Evolutionary conservation across 2,329 filamentous ascomycete genomes (phyloP), one percentile per base, ranked within the genome.

Genomic region (Sordariomycetes sp.): DNA sequence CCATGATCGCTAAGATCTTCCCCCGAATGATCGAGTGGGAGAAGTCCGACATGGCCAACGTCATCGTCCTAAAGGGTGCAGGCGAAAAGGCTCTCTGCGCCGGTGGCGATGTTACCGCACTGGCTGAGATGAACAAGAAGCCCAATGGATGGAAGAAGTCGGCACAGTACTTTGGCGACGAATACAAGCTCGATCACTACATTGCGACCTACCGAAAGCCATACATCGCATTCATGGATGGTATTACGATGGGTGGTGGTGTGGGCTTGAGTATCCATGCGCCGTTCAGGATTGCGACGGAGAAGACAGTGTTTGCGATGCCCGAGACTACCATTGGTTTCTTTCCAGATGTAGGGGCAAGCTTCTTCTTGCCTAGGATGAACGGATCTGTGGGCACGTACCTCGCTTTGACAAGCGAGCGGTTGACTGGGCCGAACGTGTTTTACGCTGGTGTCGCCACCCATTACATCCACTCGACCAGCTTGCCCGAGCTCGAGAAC

Each of bases 311-410:
- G 31, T 96, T 98, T 51, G 88, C 93, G 46, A 98, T 98, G 92
- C 92, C 92, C 20, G 92, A 98, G 65, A 98, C 92, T 4, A 94
- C 79, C 8, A 98, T 98, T 52, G 92, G 92, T 25, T 95, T 96
- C 70, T 98, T 98, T 70, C 92, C 93, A 6, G 93, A 98, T 51
- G 92, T 98, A 32, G 92, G 92, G 40, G 93, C 82, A 21, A 93
- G 86, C 9, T 98, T 96, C 68, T 96, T 96, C 70, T 69, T 98
- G 35, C 86, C 92, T 12, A 75, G 87, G 42, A 79, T 98, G 69
- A 79, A 93, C 48, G 92, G 92, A 32, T 68, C 79, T 39, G 62
- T 94, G 36, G 92, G 92, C 37, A 94, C 85, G 15, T 98, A 96
- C 60, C 78, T 98, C 28, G 92, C 87, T 15, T 69, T 98, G 42